Evolutionary conservation across 1,284 basidiomycete species (phyloP).

Genomic region (Trametes pubescens): DNA sequence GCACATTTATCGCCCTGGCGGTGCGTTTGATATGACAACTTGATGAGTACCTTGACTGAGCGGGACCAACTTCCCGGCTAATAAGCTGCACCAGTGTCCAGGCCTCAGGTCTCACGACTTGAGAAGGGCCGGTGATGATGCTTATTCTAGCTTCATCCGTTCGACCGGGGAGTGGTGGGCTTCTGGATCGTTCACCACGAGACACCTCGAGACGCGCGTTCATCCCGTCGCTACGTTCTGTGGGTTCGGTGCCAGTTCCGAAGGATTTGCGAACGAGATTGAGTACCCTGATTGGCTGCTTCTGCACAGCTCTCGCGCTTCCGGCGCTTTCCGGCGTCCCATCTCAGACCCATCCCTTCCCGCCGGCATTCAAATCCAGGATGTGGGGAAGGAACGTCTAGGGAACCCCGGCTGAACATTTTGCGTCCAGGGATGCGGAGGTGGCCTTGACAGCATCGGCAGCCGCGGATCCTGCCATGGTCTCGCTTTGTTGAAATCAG

Average conservation of each 20-base stretch:
- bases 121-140: background rate
- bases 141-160: background rate
- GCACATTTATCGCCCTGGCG: too few relatives aligned
- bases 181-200: constrained; percentile 3
- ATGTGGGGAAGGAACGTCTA: constrained; percentile 12
- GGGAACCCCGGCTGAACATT: constrained; percentile 4
- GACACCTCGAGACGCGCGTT: background rate
- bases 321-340: constrained; percentile 1
- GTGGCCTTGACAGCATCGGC: constrained; percentile 3
- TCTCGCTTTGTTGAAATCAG: background rate
- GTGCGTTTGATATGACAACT: too few relatives aligned
- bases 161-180: background rate
- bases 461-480: background rate
- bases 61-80: too few relatives aligned
- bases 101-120: too few relatives aligned
- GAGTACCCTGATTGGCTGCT: constrained; percentile 11
- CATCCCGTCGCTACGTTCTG: constrained; percentile 14
- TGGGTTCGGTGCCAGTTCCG: constrained; percentile 10
- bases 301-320: background rate
- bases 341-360: background rate
- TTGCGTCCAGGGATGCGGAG: constrained; percentile 7
- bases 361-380: constrained; percentile 4
- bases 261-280: constrained; percentile 11
- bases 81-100: too few relatives aligned
- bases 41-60: too few relatives aligned